A percentile compares a stretch with the other conserved stretches of the same genome.
Conservation (phyloP, 2,329 filamentous ascomycete species). For the Triangularia setosa region DNA sequence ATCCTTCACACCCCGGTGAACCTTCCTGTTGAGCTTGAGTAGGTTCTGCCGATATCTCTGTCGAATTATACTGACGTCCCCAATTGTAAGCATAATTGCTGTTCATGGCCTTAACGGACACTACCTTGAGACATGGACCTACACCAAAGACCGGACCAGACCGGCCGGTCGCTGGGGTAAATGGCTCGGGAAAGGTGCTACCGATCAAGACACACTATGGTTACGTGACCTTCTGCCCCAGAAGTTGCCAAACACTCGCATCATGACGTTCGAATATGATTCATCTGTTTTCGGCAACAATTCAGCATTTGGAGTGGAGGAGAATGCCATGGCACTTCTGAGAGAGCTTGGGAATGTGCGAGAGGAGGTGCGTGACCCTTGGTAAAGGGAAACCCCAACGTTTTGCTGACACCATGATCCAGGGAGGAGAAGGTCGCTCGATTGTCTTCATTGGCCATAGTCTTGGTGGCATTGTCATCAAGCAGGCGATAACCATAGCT, state of each 20-base stretch:
- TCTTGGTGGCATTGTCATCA: constrained; percentile 21
- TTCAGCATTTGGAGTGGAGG: not conserved
- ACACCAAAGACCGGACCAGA: not conserved
- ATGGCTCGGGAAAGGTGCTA: not conserved
- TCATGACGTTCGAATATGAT: constrained; percentile 12
- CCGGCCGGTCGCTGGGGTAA: not conserved
- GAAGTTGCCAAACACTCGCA: constrained; percentile 4
- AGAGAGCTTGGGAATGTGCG: constrained; percentile 1
- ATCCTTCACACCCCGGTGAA: not conserved
- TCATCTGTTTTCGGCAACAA: constrained; percentile 6
- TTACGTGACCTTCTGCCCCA: constrained; percentile 5
- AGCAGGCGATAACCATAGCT: constrained; percentile 7
- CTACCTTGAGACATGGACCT: not conserved
- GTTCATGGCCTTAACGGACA: constrained; percentile 12
- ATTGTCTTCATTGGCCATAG: constrained; percentile 20
- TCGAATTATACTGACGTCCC: not conserved
- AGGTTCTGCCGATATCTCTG: not conserved
- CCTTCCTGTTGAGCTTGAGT: not conserved
- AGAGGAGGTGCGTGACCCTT: not conserved
- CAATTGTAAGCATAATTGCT: not conserved
- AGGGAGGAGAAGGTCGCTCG: not conserved
- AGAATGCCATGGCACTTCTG: constrained; percentile 13
- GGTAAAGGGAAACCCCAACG: too few species aligned
- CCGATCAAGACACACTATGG: constrained; percentile 6
- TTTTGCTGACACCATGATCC: not conserved